Conservation (phyloP, 2,329 filamentous ascomycete species). For the Trichoderma guizhouense region DNA sequence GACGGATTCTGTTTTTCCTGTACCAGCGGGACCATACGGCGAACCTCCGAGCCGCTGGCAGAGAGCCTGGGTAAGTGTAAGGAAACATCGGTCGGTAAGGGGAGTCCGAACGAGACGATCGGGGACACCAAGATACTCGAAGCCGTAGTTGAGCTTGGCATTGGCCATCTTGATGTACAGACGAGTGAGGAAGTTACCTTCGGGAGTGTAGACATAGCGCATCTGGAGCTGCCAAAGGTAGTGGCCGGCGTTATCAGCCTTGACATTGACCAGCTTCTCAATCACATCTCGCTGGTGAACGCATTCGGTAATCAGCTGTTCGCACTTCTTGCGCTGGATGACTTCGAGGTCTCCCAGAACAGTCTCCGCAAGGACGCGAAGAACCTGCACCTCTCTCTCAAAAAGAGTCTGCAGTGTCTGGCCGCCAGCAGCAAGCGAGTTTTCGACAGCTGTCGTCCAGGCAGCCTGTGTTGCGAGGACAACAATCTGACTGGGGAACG, state of each 20-base stretch:
- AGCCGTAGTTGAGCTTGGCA: slow-evolving; percentile 90
- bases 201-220: slow-evolving; percentile 85
- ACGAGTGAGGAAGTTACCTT: slow-evolving; percentile 77
- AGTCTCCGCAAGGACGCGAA: slow-evolving; percentile 80
- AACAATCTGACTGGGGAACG: slow-evolving; percentile 90
- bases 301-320: slow-evolving; percentile 97
- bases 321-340: slow-evolving; percentile 91
- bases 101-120: slow-evolving; percentile 95
- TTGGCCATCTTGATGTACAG: slow-evolving; percentile 96
- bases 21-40: slow-evolving; percentile 94
- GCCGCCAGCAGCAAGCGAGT: slow-evolving; percentile 69
- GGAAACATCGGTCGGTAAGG: slow-evolving; percentile 95
- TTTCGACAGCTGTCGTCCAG: slow-evolving; percentile 87
- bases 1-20: slow-evolving; percentile 98
- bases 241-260: slow-evolving; percentile 72
- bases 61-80: slow-evolving; percentile 92
- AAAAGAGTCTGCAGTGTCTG: slow-evolving; percentile 66
- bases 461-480: slow-evolving; percentile 90
- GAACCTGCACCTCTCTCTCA: slow-evolving; percentile 77
- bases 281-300: slow-evolving; percentile 96
- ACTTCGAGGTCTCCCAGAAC: slow-evolving; percentile 86
- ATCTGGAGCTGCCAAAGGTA: slow-evolving; percentile 95
- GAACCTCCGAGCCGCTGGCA: slow-evolving; percentile 95
- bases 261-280: slow-evolving; percentile 74
- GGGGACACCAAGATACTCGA: slow-evolving; percentile 94